Evolutionary conservation across 305 asterid species (phyloP).

Genomic region (Plantago lanceolata): DNA sequence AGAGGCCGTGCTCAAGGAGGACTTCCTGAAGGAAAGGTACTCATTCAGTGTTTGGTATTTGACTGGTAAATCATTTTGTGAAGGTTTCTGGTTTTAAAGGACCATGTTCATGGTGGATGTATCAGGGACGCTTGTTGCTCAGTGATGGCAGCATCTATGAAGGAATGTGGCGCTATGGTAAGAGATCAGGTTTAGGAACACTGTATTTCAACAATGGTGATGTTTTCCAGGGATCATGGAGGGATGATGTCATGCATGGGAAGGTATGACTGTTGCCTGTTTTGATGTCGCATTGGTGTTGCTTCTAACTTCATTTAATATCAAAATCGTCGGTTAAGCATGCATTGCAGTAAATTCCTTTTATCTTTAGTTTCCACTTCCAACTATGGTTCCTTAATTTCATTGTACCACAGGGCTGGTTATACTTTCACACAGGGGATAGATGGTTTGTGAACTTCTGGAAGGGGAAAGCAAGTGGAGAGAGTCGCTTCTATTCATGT

Average conservation of each 20-base stretch:
- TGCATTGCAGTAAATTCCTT: not conserved
- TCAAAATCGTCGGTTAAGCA: constrained; percentile 6
- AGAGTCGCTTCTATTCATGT: constrained; percentile 88
- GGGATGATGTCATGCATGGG: constrained; percentile 97
- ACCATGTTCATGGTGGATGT: constrained; percentile 20
- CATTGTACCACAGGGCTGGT: constrained; percentile 66
- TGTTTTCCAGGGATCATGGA: constrained; percentile 92
- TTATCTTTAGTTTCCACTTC: constrained; percentile 1
- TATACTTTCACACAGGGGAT: constrained; percentile 89
- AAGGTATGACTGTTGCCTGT: constrained; percentile 54
- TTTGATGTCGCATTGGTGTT: constrained; percentile 7
- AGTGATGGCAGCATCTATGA: constrained; percentile 85
- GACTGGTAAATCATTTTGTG: constrained; percentile 20
- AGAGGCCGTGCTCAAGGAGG: constrained; percentile 91
- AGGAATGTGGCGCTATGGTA: constrained; percentile 96
- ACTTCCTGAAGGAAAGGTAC: constrained; percentile 99
- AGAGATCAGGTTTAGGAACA: constrained; percentile 89
- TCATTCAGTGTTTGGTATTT: constrained; percentile 22
- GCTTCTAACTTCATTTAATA: constrained; percentile 14
- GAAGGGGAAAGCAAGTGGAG: constrained; percentile 98
- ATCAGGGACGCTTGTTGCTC: constrained; percentile 79
- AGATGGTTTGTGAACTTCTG: constrained; percentile 92
- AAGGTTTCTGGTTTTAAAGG: constrained; percentile 6
- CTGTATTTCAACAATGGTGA: constrained; percentile 86
- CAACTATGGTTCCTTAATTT: constrained; percentile 12